These are phyloP conservation scores for Colletotrichum simmondsii DNA, from an alignment of 2,329 filamentous ascomycete species.

Conservation along the genomic window DNA sequence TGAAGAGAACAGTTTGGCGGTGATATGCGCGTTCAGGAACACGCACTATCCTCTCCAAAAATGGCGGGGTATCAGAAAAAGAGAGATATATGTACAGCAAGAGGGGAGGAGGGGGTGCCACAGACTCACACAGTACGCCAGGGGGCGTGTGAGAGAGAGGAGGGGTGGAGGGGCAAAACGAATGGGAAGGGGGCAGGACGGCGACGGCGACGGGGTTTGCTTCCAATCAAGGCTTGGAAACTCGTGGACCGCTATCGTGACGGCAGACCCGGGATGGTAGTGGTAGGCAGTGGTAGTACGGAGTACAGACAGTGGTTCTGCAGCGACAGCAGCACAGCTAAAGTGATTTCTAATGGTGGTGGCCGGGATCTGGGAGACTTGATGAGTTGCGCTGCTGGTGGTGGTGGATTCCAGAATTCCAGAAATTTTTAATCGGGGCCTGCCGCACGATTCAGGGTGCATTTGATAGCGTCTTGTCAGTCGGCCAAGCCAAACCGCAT, in stretches of 20 bases:
- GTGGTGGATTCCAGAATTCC: constrained; percentile 32
- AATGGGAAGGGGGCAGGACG: not conserved
- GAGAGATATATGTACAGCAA: constrained; percentile 20
- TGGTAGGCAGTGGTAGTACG: not conserved
- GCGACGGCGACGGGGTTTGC: constrained; percentile 18
- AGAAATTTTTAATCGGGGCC: constrained; percentile 18
- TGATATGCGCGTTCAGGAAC: constrained; percentile 40
- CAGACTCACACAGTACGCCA: not conserved
- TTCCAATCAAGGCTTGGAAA: constrained; percentile 22
- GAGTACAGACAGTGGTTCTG: not conserved
- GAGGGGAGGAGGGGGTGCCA: not conserved
- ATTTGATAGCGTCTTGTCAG: not conserved
- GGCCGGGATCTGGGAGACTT: constrained; percentile 18
- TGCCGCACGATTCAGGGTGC: constrained; percentile 26
- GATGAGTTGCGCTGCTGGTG: not conserved
- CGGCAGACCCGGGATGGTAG: not conserved
- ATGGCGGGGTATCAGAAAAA: constrained; percentile 34
- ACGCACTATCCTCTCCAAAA: constrained; percentile 29
- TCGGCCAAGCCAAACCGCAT: not conserved
- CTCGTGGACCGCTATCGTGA: constrained; percentile 19
- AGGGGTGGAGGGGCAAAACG: constrained; percentile 25
- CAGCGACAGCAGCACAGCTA: not conserved
- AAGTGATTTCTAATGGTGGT: constrained; percentile 29
- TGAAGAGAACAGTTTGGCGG: constrained; percentile 94
- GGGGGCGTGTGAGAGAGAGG: constrained; percentile 3